These are phyloP conservation scores for Artemisia annua DNA, from an alignment of 129 eudicot species.

Conservation along the genomic window DNA sequence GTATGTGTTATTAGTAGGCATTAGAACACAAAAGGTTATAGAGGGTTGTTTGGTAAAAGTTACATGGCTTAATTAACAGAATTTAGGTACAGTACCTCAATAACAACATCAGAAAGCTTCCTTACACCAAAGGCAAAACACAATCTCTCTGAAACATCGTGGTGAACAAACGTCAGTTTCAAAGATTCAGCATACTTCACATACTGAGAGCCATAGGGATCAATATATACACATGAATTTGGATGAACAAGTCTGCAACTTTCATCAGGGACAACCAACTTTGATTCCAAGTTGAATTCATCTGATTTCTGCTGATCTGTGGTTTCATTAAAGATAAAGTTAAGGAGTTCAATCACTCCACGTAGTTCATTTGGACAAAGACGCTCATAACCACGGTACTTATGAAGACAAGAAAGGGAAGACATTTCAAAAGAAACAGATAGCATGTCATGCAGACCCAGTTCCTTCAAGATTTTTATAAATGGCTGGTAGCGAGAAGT, in stretches of 20 bases:
- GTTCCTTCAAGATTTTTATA: conserved; percentile 56
- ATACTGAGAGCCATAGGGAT: conserved; percentile 62
- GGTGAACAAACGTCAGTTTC: conserved; percentile 62
- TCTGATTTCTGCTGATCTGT: conserved; percentile 35
- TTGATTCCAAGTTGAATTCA: conserved; percentile 41
- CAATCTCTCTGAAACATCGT: conserved; percentile 52
- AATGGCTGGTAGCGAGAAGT: conserved; percentile 46
- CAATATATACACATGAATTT: conserved; percentile 57
- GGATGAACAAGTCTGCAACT: conserved; percentile 71
- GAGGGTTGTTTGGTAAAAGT: too few relatives aligned
- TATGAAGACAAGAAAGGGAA: conserved; percentile 55
- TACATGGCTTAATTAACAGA: too few relatives aligned
- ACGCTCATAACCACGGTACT: conserved; percentile 65
- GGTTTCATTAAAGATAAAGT: conserved; percentile 48
- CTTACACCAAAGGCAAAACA: conserved; percentile 48
- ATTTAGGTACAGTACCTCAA: conserved; percentile 54
- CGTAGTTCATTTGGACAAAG: conserved; percentile 71
- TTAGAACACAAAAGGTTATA: too few relatives aligned
- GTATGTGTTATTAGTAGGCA: too few relatives aligned
- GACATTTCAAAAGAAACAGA: conserved; percentile 54
- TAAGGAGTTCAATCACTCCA: conserved; percentile 58
- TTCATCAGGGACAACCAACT: conserved; percentile 68
- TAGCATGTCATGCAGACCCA: conserved; percentile 58
- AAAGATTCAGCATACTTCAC: conserved; percentile 56
- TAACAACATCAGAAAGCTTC: conserved; percentile 72